phyloP scores from a whole-genome alignment of 1,284 basidiomycete genomes.

The Heterobasidion irregulare region DNA sequence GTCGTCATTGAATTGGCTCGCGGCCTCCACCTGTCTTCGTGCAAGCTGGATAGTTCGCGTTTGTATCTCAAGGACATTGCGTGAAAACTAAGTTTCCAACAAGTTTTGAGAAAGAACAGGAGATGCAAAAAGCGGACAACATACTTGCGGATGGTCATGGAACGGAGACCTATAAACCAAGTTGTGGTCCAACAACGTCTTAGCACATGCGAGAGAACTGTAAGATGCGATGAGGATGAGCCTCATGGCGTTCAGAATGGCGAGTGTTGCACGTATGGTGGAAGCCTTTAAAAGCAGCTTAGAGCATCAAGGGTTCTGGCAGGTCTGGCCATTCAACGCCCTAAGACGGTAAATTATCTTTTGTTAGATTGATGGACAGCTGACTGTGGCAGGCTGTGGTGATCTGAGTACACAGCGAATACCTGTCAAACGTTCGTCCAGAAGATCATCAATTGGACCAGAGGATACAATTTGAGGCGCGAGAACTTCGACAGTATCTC shows the following conservation, averaged over 20 bases:
- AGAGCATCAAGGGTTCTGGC: no score
- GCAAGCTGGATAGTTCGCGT: slow-evolving; percentile 27
- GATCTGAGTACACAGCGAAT: no score
- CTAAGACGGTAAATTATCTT: no score
- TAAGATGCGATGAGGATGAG: slow-evolving; percentile 7
- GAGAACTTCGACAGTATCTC: no score
- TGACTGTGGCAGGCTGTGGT: no score
- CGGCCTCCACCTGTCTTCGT: slow-evolving; percentile 31
- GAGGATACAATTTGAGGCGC: no score
- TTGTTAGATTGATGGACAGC: no score
- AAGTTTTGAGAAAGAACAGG: background rate
- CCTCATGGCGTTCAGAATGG: background rate
- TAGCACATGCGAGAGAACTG: slow-evolving; percentile 16
- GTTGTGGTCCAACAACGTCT: slow-evolving; percentile 33
- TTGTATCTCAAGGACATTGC: slow-evolving; percentile 30
- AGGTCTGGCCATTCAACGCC: no score
- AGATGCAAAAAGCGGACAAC: slow-evolving; percentile 4
- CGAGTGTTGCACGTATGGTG: background rate
- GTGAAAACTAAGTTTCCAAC: slow-evolving; percentile 24
- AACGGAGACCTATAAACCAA: slow-evolving; percentile 43
- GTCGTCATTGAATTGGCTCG: slow-evolving; percentile 35
- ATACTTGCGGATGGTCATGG: slow-evolving; percentile 29
- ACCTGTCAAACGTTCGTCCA: no score
- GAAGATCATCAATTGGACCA: no score
- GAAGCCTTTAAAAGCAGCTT: background rate